Base-by-base conservation (phyloP, 1,139 yeast genomes). In the Geotrichum australiense region DNA sequence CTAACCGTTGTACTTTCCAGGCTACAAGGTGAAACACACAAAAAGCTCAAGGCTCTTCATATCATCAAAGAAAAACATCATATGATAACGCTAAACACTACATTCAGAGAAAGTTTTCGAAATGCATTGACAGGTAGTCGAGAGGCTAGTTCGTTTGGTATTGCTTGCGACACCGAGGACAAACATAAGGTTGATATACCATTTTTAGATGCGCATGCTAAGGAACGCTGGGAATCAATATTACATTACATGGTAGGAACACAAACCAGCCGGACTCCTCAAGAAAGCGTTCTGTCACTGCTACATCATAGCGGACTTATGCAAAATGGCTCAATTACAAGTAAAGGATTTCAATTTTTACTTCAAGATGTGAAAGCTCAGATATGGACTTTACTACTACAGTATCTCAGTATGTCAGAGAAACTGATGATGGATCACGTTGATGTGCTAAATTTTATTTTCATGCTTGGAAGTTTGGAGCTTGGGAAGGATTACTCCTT, bases 181-280 rank as follows among this genome's bases (percentile, higher is more conserved):
- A 75, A 71, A 51, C 72, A 74, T 47, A 66, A 66, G 37, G 81
- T 85, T 1, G 79, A 77, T 38, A 63, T 77, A 22, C 70, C 71
- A 27, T 82, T 80, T 54, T 66, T 91, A 38, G 95, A 87, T 55
- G 69, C 69, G 32, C 87, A 86, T 64, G 94, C 96, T 8, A 74
- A 86, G 6, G 74, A 73, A 37, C 85, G 83, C 56, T 91, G 98
- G 98, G 98, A 93, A 59, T 78, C 86, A 4, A 91, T 93, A 53
- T 69, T 93, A 53, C 98, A 93, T 68, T 91, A 81, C 64, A 91
- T 91, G 97, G 98, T 91, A 35, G 97, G 97, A 2, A 85, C 96
- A 0, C 48, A 52, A n/a, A 28, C 47, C 3, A 50, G 77, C 16
- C 67, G 69, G 8, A 66, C 73, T 2, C 94, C 95, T 6, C 63